phyloP scores from a whole-genome alignment of 306 rosid genomes.

The Luffa acutangula region DNA sequence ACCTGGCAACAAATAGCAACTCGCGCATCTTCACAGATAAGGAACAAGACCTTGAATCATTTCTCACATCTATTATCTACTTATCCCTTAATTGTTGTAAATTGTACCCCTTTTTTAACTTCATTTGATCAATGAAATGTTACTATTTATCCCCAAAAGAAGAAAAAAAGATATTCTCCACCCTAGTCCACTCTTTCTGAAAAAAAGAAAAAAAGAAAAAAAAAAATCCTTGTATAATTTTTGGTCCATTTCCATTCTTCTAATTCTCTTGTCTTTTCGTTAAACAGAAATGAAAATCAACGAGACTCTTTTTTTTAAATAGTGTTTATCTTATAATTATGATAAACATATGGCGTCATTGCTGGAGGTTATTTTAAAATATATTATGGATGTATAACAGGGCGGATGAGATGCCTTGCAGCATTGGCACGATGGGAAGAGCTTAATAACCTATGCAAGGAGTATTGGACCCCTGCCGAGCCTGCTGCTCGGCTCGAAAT shows the following conservation, averaged over 20 bases:
- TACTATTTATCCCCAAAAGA: too few relatives aligned
- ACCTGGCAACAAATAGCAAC: too few relatives aligned
- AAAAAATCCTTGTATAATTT: neutral
- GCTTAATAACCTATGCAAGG: conserved; percentile 75
- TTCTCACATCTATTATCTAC: too few relatives aligned
- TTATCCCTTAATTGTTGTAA: too few relatives aligned
- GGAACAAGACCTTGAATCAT: too few relatives aligned
- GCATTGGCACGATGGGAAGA: conserved; percentile 99
- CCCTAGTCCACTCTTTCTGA: neutral
- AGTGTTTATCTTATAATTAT: neutral
- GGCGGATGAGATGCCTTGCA: conserved; percentile 97
- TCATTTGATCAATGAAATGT: too few relatives aligned
- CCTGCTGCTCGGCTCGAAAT: conserved; percentile 91
- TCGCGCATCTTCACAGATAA: too few relatives aligned
- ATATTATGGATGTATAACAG: conserved; percentile 36
- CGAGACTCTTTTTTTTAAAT: neutral
- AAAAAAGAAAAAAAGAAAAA: neutral
- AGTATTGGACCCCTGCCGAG: conserved; percentile 97
- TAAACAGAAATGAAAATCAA: neutral
- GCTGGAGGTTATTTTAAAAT: conserved; percentile 3
- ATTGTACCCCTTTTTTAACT: too few relatives aligned
- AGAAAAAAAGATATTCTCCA: neutral
- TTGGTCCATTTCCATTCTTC: neutral
- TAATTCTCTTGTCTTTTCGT: neutral
- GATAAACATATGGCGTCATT: neutral